Evolutionary conservation across 2,329 filamentous ascomycete species (phyloP).

Genomic region (Neonectria magnoliae): DNA sequence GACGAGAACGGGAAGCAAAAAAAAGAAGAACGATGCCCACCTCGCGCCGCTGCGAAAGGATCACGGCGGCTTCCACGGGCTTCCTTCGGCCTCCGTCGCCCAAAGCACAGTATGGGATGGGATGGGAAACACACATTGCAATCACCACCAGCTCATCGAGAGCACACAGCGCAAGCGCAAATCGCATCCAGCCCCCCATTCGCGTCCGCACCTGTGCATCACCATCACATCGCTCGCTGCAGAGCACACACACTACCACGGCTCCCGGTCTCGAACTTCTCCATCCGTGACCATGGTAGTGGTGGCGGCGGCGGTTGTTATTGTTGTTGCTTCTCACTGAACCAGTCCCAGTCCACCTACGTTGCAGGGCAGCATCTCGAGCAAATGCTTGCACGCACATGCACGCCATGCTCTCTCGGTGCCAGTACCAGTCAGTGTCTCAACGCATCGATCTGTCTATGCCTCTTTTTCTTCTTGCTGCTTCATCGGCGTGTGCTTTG

Average conservation of each 20-base stretch:
- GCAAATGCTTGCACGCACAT: not conserved
- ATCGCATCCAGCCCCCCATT: not conserved
- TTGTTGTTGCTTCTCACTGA: not conserved
- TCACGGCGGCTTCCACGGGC: conserved; percentile 12
- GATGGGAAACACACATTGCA: conserved; percentile 3
- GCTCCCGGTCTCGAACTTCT: not conserved
- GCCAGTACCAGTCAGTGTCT: not conserved
- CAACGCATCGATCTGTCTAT: not conserved
- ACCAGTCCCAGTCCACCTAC: not conserved
- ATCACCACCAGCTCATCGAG: not conserved
- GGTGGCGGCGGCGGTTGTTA: not conserved
- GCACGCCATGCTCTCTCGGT: not conserved
- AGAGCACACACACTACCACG: not conserved
- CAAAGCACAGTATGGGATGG: not conserved
- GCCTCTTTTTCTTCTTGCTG: not conserved
- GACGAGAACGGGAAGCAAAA: not conserved
- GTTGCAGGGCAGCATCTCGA: not conserved
- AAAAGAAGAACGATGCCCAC: not conserved
- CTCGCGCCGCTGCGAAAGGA: conserved; percentile 3
- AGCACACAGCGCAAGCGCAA: not conserved
- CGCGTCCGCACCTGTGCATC: not conserved
- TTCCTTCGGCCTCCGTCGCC: conserved; percentile 12
- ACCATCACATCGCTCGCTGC: not conserved
- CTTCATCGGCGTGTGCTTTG: not conserved
- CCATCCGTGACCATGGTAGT: not conserved